Evolutionary conservation across 148 eudicot species (phyloP).

Genomic region (Chenopodium quinoa): DNA sequence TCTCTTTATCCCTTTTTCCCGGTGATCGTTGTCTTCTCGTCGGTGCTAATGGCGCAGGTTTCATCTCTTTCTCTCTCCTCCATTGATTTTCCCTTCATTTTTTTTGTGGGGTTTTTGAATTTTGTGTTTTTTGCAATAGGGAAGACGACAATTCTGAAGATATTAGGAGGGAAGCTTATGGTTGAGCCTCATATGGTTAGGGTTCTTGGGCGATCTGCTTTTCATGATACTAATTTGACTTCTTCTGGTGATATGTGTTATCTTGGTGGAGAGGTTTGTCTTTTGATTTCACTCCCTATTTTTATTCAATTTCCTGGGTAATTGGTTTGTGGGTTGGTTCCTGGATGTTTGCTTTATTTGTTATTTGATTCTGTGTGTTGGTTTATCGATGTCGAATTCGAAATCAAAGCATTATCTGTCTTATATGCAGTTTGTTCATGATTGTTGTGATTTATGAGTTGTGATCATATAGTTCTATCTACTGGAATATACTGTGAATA

Average conservation of each 20-base stretch:
- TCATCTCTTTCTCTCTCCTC: neutral
- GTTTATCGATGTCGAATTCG: too few species aligned
- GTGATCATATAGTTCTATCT: too few species aligned
- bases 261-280: slow-evolving; percentile 86
- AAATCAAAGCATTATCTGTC: neutral
- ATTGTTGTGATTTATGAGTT: too few species aligned
- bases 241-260: slow-evolving; percentile 82
- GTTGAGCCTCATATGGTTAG: slow-evolving; percentile 88
- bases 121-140: slow-evolving; percentile 30
- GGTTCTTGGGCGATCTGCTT: slow-evolving; percentile 89
- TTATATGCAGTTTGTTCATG: too few species aligned
- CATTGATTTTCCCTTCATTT: neutral
- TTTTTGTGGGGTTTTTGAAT: neutral
- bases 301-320: neutral
- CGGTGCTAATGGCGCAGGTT: slow-evolving; percentile 97
- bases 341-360: too few species aligned
- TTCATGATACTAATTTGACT: slow-evolving; percentile 84
- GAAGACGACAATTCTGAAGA: slow-evolving; percentile 88
- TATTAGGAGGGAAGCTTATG: slow-evolving; percentile 97
- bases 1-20: slow-evolving; percentile 53
- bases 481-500: neutral
- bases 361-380: too few species aligned
- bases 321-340: neutral
- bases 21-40: slow-evolving; percentile 85
- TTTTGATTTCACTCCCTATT: neutral